Percentiles rank a stretch among this genome's conserved stretches.
These are phyloP conservation scores for Linnemannia exigua DNA, from an alignment of 192 early-diverging fungal genomes.

Conservation along the genomic window DNA sequence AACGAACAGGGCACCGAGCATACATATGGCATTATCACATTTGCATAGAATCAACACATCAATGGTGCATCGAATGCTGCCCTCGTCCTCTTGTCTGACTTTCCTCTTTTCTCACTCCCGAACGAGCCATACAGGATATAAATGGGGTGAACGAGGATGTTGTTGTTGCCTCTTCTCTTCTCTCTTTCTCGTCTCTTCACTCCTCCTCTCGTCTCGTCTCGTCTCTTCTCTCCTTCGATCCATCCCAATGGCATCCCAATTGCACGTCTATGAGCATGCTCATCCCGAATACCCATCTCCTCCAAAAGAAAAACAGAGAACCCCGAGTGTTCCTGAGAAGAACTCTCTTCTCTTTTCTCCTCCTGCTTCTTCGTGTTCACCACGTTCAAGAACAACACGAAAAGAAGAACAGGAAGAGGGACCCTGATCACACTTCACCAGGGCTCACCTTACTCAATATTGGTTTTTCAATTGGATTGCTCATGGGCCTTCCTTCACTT, in stretches of 20 bases:
- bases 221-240: not conserved
- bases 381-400: not conserved
- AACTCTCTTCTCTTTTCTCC: not conserved
- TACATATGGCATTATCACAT: not conserved
- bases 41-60: too few species aligned
- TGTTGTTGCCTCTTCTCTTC: not conserved
- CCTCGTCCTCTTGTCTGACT: not conserved
- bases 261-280: not conserved
- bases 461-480: not conserved
- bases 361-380: too few species aligned
- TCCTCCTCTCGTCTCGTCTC: not conserved
- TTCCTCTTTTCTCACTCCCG: not conserved
- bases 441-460: not conserved
- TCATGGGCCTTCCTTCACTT: not conserved
- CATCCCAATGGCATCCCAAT: not conserved
- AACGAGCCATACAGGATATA: not conserved
- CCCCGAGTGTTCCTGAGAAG: not conserved
- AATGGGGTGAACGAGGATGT: not conserved
- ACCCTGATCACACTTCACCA: constrained; percentile 7
- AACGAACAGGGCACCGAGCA: not conserved
- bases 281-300: not conserved
- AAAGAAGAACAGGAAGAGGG: not conserved
- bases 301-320: not conserved
- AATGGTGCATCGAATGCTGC: not conserved
- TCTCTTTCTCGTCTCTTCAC: not conserved